Evolutionary conservation across 2,329 filamentous ascomycete genomes (phyloP), one percentile per base, ranked within the genome.

Genomic region (Daldinia eschscholtzii): DNA sequence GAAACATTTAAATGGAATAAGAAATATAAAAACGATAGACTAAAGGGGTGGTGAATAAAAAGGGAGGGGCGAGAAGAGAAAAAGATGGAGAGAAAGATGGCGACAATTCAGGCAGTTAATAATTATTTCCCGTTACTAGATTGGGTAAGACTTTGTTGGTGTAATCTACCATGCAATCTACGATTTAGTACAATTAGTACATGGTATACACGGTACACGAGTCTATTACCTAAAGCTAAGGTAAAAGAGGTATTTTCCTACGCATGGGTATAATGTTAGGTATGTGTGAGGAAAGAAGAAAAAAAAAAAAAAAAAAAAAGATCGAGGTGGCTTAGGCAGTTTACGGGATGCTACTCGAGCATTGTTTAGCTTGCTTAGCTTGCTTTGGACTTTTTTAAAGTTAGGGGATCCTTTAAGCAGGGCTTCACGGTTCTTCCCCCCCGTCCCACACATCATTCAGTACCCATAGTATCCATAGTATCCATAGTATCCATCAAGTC

Each of bases 101-200:
- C 15, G 12, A 26, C 41, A 53, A 66, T 70, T 68, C 65, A 63
- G 65, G 64, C 61, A 67, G 56, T 65, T 58, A 70, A 67, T 59
- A 64, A 61, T 63, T 63, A 55, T 60, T 66, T 30, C 65, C 64
- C 53, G 52, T 39, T 64, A 64, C 57, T 67, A 41, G 48, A 57
- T 15, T 28, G 28, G 33, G 12, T 65, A 65, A 57, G 65, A 65
- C 65, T 62, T 68, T 6, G 15, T 48, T 48, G 42, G 42, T 23
- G 42, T 9, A 44, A 44, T 44, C 18, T 23, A 23, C 20, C 20
- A 23, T 23, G 20, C 20, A 23, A 23, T 23, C 20, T 23, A 23
- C 20, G 20, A 23, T 23, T 23, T 23, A 23, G 20, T 23, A 23
- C 20, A 23, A 23, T 23, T 23, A 23, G 20, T 23, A 23, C 20